Percentiles rank a stretch among this genome's conserved stretches.
Conservation (phyloP, 768 basidiomycete genomes). For the Chlorophyllum brunneum region DNA sequence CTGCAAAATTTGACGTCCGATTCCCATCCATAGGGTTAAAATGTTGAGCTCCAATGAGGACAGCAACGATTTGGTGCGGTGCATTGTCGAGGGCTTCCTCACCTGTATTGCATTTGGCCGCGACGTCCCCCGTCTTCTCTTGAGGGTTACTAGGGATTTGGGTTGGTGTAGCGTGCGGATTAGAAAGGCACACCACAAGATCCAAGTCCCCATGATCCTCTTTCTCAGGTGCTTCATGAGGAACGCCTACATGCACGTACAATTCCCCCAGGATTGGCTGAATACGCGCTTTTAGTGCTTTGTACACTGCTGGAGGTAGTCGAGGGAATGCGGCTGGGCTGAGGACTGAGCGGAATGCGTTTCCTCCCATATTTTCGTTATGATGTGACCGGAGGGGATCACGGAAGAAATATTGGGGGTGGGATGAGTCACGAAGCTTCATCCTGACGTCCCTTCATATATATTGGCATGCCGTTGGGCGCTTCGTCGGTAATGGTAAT, state of each 20-base stretch:
- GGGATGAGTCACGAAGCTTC: not conserved
- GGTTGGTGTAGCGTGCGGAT: not conserved
- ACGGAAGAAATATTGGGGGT: not conserved
- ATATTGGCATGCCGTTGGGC: not conserved
- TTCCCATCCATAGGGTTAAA: slow-evolving; percentile 46
- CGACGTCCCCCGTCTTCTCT: not conserved
- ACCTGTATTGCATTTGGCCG: not conserved
- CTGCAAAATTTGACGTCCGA: slow-evolving; percentile 61
- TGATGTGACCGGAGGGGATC: not conserved
- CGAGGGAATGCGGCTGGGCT: slow-evolving; percentile 52
- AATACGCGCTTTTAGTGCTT: slow-evolving; percentile 43
- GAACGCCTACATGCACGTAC: slow-evolving; percentile 50
- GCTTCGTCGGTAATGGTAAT: not conserved
- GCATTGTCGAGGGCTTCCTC: no score
- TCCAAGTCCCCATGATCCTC: slow-evolving; percentile 67
- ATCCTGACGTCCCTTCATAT: not conserved
- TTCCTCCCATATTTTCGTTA: slow-evolving; percentile 60
- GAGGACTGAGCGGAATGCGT: slow-evolving; percentile 51
- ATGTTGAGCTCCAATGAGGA: slow-evolving; percentile 43
- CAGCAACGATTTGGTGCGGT: slow-evolving; percentile 33
- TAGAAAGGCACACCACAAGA: slow-evolving; percentile 53
- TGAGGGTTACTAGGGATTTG: not conserved
- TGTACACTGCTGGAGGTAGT: slow-evolving; percentile 53
- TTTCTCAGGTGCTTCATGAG: slow-evolving; percentile 65
- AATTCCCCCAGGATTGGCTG: slow-evolving; percentile 36